Evolutionary conservation across 2,329 filamentous ascomycete genomes (phyloP), one percentile per base, ranked within the genome.

Genomic region (Ophiostoma himal-ulmi): DNA sequence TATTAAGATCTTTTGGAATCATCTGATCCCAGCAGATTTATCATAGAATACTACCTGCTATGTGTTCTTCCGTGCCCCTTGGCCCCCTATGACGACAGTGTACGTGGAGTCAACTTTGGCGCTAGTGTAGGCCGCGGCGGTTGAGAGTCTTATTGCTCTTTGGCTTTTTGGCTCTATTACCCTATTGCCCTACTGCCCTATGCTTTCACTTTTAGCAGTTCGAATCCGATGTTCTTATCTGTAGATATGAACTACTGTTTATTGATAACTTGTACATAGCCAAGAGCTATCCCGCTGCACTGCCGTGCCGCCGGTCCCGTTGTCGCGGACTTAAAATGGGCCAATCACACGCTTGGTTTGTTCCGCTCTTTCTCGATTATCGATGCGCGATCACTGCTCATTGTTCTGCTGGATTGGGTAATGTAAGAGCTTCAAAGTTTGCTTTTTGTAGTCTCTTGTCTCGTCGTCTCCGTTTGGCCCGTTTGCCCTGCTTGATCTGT

Each of bases 61-160:
- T 65, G 34, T 65, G 62, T 65, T 64, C 60, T 64, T 64, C 60
- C 52, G 34, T 22, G 17, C 64, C 64, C 36, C 36, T 44, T 37
- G 41, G 10, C 13, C 22, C 37, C 22, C 36, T 44, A 67, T 67
- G 65, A 67, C 65, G 65, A 67, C 37, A 48, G 36, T 22, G 39
- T 37, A 26, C 65, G 37, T 48, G 65, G n/a, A 26, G 37, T 22
- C 36, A 8, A 5, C 17, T 30, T 30, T 44, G 17, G n/a, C 36
- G 20, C 65, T 34, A 22, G 20, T n/a, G 36, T 34, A 60, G 57
- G 26, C 57, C 22, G 26, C 26, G 57, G 22, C 57, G 14, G 57
- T 34, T n/a, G 17, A 26, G 48, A 54, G 20, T 7, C n/a, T 20
- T 54, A 22, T 54, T 8, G n/a, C 20, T 54, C n/a, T 54, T 20